Base-by-base conservation (phyloP, 139 green algal species). In the Haematococcus lacustris region DNA sequence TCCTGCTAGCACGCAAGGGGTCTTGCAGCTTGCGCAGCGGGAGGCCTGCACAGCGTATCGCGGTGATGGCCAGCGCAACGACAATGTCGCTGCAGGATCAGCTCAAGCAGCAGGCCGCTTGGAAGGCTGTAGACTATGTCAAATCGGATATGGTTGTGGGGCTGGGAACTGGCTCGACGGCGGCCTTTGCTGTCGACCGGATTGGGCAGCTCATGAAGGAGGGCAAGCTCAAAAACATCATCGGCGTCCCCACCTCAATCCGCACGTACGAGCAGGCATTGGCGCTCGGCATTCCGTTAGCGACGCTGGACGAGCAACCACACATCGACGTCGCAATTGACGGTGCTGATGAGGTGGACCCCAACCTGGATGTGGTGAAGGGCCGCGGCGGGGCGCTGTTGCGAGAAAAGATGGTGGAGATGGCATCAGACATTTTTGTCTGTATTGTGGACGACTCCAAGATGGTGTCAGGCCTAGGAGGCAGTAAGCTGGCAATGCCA, bases 361-460 rank as follows among this genome's bases (percentile, higher is more conserved):
- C 92, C 41, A 88, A 90, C 66, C 87, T 99, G 30, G 89, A 98
- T 66, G 92, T 99, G 0, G 95, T 99, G 0, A 99, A 99, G 88
- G 96, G 96, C 43, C 89, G 96, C 59, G 96, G 94, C 33, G 95
- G 96, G 30, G 96, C 96, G 1, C 86, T 99, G 73, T 88, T 99
- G 70, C 86, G 96, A 59, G 96, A 99, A 86, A 99, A 98, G 92
- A 98, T 99, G 93, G 95, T 99, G 53, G 96, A 99, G 88, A 70
- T 77, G 71, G 71, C 71, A 3, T 70, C 71, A 35, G 63, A 77
- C 37, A 72, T 47, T 81, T 99, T 99, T 82, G 89, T 99, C 34
- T 98, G 97, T 85, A 99, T 99, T 66, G 95, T 99, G 9, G 96
- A 99, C 72, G 96, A 99, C 66, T 92, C 91, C 65, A 99, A 99